phyloP scores from a whole-genome alignment of 768 basidiomycete genomes.

The Russula olivacea region DNA sequence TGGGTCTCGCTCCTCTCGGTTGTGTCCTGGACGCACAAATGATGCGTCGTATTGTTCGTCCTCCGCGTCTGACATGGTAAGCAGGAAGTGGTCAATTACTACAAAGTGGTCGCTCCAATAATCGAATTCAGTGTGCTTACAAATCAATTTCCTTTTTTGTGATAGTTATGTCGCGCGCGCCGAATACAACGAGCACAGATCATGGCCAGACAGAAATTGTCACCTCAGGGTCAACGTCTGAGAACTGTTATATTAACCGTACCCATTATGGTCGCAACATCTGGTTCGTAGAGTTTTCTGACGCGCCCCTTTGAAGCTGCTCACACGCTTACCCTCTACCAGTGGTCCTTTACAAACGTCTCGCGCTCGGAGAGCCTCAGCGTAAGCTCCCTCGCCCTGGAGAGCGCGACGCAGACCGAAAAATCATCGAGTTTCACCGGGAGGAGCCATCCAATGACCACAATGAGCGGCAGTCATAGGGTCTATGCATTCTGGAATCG shows the following conservation, averaged over 20 bases:
- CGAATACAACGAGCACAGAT: not conserved
- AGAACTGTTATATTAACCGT: conserved; percentile 55
- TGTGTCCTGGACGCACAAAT: conserved; percentile 27
- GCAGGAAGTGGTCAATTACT: not conserved
- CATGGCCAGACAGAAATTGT: conserved; percentile 31
- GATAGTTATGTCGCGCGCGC: too few relatives aligned
- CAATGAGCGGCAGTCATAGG: not conserved
- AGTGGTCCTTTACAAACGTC: conserved; percentile 65
- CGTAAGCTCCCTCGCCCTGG: conserved; percentile 34
- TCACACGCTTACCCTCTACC: conserved; percentile 12
- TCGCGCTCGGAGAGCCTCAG: conserved; percentile 48
- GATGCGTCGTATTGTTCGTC: conserved; percentile 34
- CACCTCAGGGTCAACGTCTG: conserved; percentile 41
- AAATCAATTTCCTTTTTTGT: not conserved
- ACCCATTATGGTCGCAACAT: conserved; percentile 59
- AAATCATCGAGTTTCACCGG: conserved; percentile 12
- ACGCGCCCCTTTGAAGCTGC: conserved; percentile 6
- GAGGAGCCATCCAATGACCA: conserved; percentile 18
- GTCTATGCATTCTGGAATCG: not conserved
- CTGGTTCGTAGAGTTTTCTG: conserved; percentile 41
- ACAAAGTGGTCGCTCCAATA: conserved; percentile 13
- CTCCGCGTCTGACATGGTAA: conserved; percentile 42
- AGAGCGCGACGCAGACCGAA: conserved; percentile 24
- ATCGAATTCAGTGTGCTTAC: not conserved
- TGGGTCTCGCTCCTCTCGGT: conserved; percentile 34